Evolutionary conservation across 2,329 filamentous ascomycete genomes (phyloP).

Genomic region (Sporothrix pallida): DNA sequence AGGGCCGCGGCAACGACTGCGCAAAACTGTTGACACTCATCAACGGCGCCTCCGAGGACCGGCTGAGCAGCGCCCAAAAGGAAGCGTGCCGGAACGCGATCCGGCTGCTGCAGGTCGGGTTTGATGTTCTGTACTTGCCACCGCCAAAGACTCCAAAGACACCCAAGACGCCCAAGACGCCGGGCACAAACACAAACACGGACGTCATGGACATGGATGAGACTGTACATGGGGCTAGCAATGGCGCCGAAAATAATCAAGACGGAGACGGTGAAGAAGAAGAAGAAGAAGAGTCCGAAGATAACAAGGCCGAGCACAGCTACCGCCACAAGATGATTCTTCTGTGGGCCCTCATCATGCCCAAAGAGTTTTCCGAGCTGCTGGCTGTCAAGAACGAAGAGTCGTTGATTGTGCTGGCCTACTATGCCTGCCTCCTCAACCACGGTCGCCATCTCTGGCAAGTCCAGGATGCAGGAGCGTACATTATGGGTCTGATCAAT

Average conservation of each 20-base stretch:
- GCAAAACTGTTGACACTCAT: conserved; percentile 39
- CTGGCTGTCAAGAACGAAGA: conserved; percentile 39
- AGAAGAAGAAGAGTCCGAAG: conserved; percentile 11
- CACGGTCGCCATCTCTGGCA: conserved; percentile 42
- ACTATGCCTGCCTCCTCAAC: conserved; percentile 43
- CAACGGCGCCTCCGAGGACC: conserved; percentile 28
- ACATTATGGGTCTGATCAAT: conserved; percentile 34
- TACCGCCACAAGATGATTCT: conserved; percentile 41
- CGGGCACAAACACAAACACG: not conserved
- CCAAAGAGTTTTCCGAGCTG: conserved; percentile 40
- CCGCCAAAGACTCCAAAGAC: conserved; percentile 1
- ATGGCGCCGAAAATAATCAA: too few species aligned
- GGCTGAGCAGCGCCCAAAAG: conserved; percentile 38
- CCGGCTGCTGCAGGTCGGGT: conserved; percentile 40
- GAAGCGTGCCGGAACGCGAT: conserved; percentile 42
- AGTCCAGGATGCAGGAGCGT: conserved; percentile 39
- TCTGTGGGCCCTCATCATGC: conserved; percentile 40
- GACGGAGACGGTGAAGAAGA: not conserved
- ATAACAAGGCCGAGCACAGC: conserved; percentile 27
- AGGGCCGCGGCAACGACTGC: conserved; percentile 41
- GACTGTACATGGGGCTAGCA: not conserved
- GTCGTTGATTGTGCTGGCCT: conserved; percentile 42
- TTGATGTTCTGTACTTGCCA: conserved; percentile 38
- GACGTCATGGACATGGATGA: not conserved
- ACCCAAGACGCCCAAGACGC: not conserved